Conservation (phyloP, 1,284 basidiomycete genomes). For the Moesziomyces globuligerus region DNA sequence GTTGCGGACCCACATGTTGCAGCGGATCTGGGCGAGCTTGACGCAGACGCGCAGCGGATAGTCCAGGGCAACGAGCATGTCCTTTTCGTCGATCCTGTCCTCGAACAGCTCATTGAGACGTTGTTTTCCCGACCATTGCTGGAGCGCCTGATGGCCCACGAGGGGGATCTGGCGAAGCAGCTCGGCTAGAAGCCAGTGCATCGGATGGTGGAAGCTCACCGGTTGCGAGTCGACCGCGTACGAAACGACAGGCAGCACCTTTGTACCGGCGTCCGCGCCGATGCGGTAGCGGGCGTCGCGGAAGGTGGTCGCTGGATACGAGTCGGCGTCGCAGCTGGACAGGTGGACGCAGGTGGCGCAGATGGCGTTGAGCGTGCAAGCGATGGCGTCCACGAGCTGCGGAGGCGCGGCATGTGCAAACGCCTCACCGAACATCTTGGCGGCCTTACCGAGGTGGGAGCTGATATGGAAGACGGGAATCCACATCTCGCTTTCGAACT, state of each 20-base stretch:
- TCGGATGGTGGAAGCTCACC: conserved; percentile 88
- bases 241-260: conserved; percentile 75
- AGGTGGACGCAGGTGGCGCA: conserved; percentile 49
- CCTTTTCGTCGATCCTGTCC: conserved; percentile 45
- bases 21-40: conserved; percentile 87
- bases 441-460: conserved; percentile 60
- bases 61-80: conserved; percentile 54
- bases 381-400: conserved; percentile 77
- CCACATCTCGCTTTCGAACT: conserved; percentile 66
- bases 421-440: conserved; percentile 62
- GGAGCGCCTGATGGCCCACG: conserved; percentile 28
- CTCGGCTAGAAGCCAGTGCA: conserved; percentile 92
- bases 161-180: conserved; percentile 75
- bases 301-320: conserved; percentile 74
- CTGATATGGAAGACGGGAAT: conserved; percentile 63
- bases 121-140: conserved; percentile 22
- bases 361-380: conserved; percentile 78
- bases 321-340: conserved; percentile 70
- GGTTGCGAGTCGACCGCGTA: conserved; percentile 57
- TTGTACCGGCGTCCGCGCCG: conserved; percentile 72
- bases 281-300: conserved; percentile 71
- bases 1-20: conserved; percentile 96
- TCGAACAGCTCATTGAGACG: conserved; percentile 39
- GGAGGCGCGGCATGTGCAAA: conserved; percentile 70
- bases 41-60: conserved; percentile 63